Evolutionary conservation across 352 stramenopile species (phyloP), one percentile per base, ranked within the genome.

Genomic region (Blastocystis sp.): DNA sequence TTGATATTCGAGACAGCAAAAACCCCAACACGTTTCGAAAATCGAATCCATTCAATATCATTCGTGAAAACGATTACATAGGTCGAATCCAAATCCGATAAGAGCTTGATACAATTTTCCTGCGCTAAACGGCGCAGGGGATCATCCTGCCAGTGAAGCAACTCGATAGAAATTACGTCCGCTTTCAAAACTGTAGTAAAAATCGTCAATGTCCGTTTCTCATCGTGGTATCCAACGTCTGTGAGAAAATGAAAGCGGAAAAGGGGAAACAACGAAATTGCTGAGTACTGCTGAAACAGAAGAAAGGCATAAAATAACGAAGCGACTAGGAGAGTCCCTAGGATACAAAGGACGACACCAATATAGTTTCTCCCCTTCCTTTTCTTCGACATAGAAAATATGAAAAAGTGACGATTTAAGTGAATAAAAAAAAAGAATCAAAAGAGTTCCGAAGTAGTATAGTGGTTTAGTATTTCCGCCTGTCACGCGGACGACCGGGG

Each of bases 401-500:
- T 66, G 9, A 66, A 37, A 66, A 37, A 37, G 56, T 13, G 23
- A 66, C 37, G 56, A 66, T 66, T 37, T 34, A 8, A 23, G 3
- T 66, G 56, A 37, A 13, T 26, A 13, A 47, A 77, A 77, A 23
- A 29, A 55, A 37, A 5, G 15, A 8, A 23, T 77, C 15, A 23
- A 54, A 13, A 4, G 54, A 66, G 73, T 11, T 84, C 73, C 53
- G 47, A 84, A 68, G 47, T 80, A 68, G 73, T 84, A 68, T 84
- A 68, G 73, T 84, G 73, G 45, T 84, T 84, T 50, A 68, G 73
- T 80, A 80, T 80, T 80, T 80, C 69, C 69, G 69, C 69, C 69
- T 80, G 69, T 80, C 69, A 80, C 69, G 69, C 69, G 69, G 69
- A 80, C 69, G 69, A 80, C 69, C 69, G 69, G 69, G 43, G 69